Conservation (phyloP, 2,329 filamentous ascomycete species). For the Nannizzia gypsea region DNA sequence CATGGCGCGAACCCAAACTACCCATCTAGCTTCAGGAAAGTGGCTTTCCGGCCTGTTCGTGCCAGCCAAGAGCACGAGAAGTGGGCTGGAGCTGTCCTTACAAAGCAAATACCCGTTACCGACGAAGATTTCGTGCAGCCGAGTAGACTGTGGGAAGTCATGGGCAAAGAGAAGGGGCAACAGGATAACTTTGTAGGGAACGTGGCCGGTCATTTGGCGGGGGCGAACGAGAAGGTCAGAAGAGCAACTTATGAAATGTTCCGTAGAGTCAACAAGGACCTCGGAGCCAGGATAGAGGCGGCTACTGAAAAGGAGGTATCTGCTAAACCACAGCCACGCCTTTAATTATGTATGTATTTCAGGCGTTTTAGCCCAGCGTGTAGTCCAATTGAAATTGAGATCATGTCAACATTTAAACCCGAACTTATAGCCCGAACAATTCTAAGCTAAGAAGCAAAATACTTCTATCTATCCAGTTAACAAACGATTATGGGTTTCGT, state of each 20-base stretch:
- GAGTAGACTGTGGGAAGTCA: conserved; percentile 33
- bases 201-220: conserved; percentile 45
- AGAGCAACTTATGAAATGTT: conserved; percentile 53
- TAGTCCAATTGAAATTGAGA: too few species aligned
- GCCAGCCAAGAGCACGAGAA: conserved; percentile 35
- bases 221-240: conserved; percentile 44
- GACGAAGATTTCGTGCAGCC: conserved; percentile 37
- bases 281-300: conserved; percentile 43
- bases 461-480: too few species aligned
- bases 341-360: not conserved
- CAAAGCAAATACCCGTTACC: conserved; percentile 32
- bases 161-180: conserved; percentile 40
- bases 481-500: too few species aligned
- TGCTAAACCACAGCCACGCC: conserved; percentile 6
- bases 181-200: conserved; percentile 52
- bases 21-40: conserved; percentile 30
- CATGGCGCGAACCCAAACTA: conserved; percentile 49
- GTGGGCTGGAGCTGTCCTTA: conserved; percentile 30
- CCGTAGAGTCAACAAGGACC: conserved; percentile 41
- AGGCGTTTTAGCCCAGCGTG: too few species aligned
- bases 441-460: too few species aligned
- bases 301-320: conserved; percentile 36
- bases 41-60: conserved; percentile 30
- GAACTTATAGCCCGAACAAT: too few species aligned
- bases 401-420: too few species aligned